Evolutionary conservation across 179 eudicot species (phyloP).

Genomic region (Pouteria campechiana): DNA sequence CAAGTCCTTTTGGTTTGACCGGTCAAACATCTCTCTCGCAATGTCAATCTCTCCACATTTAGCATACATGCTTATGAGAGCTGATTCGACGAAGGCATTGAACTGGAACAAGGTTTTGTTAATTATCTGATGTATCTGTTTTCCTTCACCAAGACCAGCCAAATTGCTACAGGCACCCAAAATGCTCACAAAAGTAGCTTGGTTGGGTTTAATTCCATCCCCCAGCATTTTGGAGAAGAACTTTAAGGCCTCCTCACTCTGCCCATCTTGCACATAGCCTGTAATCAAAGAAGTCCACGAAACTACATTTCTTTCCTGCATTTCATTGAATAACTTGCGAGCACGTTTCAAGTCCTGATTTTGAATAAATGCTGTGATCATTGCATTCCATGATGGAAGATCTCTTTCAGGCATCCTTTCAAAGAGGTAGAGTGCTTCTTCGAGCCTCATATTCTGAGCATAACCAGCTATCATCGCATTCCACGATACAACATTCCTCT

Average conservation of each 20-base stretch:
- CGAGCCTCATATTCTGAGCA: constrained; percentile 17
- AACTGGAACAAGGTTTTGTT: constrained; percentile 12
- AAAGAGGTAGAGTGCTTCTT: constrained; percentile 19
- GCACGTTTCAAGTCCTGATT: constrained; percentile 17
- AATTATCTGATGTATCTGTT: constrained; percentile 23
- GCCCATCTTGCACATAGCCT: constrained; percentile 14
- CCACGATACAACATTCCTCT: constrained; percentile 27
- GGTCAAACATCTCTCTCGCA: constrained; percentile 20
- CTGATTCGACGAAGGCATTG: constrained; percentile 10
- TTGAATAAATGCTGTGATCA: constrained; percentile 30
- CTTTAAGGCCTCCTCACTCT: constrained; percentile 13
- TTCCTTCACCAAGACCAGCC: constrained; percentile 21
- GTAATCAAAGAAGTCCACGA: constrained; percentile 27
- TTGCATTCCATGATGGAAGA: constrained; percentile 23
- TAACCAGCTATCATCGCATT: constrained; percentile 32
- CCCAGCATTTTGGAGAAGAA: constrained; percentile 12
- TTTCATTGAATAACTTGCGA: constrained; percentile 13
- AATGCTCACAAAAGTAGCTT: constrained; percentile 15
- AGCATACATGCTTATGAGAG: constrained; percentile 34
- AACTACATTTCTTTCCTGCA: constrained; percentile 19
- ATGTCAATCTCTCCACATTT: constrained; percentile 30
- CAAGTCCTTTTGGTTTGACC: constrained; percentile 13
- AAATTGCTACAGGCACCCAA: constrained; percentile 20
- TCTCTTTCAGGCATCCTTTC: constrained; percentile 17
- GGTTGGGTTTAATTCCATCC: constrained; percentile 12